Conservation (phyloP, 345 rosid genomes). For the Lumnitzera racemosa region DNA sequence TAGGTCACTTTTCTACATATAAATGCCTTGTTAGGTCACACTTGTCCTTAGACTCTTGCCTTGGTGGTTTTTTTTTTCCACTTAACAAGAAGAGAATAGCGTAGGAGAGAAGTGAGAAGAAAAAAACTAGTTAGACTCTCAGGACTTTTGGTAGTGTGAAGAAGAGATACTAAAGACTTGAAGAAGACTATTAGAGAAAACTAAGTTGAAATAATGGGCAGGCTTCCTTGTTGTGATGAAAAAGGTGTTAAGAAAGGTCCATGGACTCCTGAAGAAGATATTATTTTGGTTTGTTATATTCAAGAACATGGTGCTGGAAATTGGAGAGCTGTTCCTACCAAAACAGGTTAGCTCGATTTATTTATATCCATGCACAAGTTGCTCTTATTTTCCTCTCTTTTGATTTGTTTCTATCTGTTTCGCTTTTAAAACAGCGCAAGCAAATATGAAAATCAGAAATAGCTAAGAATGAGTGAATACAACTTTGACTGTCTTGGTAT, state of each 20-base stretch:
- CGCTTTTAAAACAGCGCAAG: neutral
- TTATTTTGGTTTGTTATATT: conserved; percentile 28
- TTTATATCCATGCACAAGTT: no score
- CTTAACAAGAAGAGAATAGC: neutral
- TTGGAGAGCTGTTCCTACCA: conserved; percentile 32
- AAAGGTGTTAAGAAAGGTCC: conserved; percentile 36
- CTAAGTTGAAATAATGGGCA: conserved; percentile 20
- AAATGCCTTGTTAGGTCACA: neutral
- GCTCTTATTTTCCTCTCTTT: neutral
- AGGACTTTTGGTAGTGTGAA: neutral
- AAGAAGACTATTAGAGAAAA: conserved; percentile 1
- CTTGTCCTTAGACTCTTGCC: conserved; percentile 8
- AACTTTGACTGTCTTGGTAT: neutral
- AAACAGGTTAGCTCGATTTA: conserved; percentile 19
- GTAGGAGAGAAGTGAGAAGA: conserved; percentile 3
- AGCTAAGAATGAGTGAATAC: neutral
- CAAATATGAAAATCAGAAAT: neutral
- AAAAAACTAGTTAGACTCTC: neutral
- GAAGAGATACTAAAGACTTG: conserved; percentile 3
- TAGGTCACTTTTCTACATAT: no score
- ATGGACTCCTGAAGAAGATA: conserved; percentile 46
- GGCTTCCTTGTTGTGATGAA: conserved; percentile 40
- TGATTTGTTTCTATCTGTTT: neutral
- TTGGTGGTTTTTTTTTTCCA: neutral
- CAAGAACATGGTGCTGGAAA: conserved; percentile 43